These are phyloP conservation scores for Hortaea sp. DNA, from an alignment of 2,329 filamentous ascomycete species.

Conservation along the genomic window DNA sequence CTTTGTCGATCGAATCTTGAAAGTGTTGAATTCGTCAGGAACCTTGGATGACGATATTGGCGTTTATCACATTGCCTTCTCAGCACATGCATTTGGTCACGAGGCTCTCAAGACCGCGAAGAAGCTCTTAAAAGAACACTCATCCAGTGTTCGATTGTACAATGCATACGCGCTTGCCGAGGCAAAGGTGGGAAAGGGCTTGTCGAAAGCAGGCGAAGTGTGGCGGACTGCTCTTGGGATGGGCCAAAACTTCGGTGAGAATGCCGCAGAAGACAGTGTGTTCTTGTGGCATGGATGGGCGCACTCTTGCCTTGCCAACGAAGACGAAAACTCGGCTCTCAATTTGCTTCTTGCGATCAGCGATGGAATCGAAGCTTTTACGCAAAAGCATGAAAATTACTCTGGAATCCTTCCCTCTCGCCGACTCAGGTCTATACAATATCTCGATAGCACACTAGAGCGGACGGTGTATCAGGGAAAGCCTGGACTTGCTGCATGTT, in stretches of 20 bases:
- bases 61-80: constrained; percentile 61
- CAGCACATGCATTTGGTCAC: constrained; percentile 42
- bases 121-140: constrained; percentile 56
- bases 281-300: constrained; percentile 53
- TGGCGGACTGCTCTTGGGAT: constrained; percentile 58
- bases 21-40: constrained; percentile 41
- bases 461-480: constrained; percentile 45
- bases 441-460: constrained; percentile 46
- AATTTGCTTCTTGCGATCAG: constrained; percentile 25
- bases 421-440: constrained; percentile 45
- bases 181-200: constrained; percentile 43
- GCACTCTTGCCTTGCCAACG: constrained; percentile 53
- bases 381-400: no score
- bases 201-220: constrained; percentile 51
- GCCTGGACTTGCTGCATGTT: constrained; percentile 40
- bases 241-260: constrained; percentile 31
- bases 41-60: constrained; percentile 46
- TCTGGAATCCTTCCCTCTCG: constrained; percentile 1
- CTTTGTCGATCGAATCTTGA: constrained; percentile 42
- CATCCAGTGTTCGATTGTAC: constrained; percentile 59
- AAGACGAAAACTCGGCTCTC: constrained; percentile 25
- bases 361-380: constrained; percentile 1
- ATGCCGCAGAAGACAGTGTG: constrained; percentile 28
- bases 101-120: constrained; percentile 63
- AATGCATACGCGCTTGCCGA: constrained; percentile 71